These are phyloP conservation scores for Lachancea dasiensis DNA, from an alignment of 805 yeast species.

Conservation along the genomic window DNA sequence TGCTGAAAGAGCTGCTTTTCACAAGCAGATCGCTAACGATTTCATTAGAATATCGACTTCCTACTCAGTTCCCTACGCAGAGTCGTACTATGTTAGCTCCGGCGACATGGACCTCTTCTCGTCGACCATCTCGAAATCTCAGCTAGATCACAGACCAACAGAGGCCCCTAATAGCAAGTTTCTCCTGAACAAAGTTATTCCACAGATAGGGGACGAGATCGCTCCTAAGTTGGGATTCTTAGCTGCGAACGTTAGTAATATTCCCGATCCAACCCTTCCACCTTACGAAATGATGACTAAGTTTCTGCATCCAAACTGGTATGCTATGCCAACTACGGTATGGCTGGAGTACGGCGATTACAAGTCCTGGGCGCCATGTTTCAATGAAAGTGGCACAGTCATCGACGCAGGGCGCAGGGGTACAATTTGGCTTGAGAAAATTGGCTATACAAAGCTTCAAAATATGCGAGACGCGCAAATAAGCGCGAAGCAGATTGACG, in stretches of 20 bases:
- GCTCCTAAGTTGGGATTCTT: constrained; percentile 42
- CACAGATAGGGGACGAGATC: constrained; percentile 36
- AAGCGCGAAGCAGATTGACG: constrained; percentile 3
- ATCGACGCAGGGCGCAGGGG: constrained; percentile 47
- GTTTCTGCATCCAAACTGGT: constrained; percentile 59
- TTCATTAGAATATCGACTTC: constrained; percentile 52
- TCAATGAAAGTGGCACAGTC: constrained; percentile 54
- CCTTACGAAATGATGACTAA: constrained; percentile 50
- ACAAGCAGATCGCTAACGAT: constrained; percentile 46
- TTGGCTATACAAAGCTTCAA: constrained; percentile 40
- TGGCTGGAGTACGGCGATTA: constrained; percentile 53
- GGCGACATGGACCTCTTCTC: constrained; percentile 76
- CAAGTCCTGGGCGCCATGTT: constrained; percentile 58
- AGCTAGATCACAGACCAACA: constrained; percentile 68
- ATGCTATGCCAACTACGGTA: constrained; percentile 53
- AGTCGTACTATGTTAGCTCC: constrained; percentile 55
- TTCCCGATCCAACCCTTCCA: constrained; percentile 45
- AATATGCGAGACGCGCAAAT: constrained; percentile 4
- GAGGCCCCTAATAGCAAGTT: constrained; percentile 58
- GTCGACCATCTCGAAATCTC: constrained; percentile 61
- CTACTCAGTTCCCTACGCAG: constrained; percentile 50
- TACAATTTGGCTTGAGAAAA: constrained; percentile 47
- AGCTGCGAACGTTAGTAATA: constrained; percentile 39
- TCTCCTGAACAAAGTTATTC: constrained; percentile 60
- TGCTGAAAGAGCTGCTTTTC: constrained; percentile 31